Base-by-base conservation (phyloP, 495 filamentous ascomycete genomes). In the Pseudoneurospora amorphoporcata region DNA sequence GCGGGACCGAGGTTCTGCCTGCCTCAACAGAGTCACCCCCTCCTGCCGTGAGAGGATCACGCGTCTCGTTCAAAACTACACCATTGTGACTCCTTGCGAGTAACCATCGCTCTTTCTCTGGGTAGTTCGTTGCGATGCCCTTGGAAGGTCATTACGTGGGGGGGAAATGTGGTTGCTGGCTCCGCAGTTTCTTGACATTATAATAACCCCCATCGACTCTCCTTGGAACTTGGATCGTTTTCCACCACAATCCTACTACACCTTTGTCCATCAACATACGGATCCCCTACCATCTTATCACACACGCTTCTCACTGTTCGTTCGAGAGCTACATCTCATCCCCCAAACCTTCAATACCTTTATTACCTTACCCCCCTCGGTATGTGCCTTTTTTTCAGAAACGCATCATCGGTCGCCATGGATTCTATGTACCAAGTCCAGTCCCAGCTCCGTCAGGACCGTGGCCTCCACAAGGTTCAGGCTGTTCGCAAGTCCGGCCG, bases 401-500 rank as follows among this genome's bases (percentile, higher is more conserved):
- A 72, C 38, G 42, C 72, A 29, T 39, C 58, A 16, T 16, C 38
- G 32, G 39, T 5, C 73, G 79, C 40, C 73, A 82, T 83, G 81
- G 74, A 80, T 19, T 40, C 76, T 39, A 74, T 82, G 69, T 81
- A 77, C 43, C 69, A 79, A 4, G 72, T 70, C 45, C 84, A 84
- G 69, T 45, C 74, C 32, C 75, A 81, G 32, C 71, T 83, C 53
- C 79, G 79, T 71, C 61, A 76, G 10, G 78, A 81, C 8, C 77
- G 75, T n/a, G 78, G 80, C 45, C 81, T 88, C n/a, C 76, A 81
- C 43, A 87, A 86, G 79, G 73, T 91, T 75, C 79, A 84, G 58
- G 80, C 79, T 37, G 77, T 83, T 35, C 82, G 81, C 71, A 94
- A 94, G 82, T 79, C 82, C 23, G 88, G 88, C 72, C 92, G 92